Evolutionary conservation across 441 rosid species (phyloP).

Genomic region (Daphne laureola): DNA sequence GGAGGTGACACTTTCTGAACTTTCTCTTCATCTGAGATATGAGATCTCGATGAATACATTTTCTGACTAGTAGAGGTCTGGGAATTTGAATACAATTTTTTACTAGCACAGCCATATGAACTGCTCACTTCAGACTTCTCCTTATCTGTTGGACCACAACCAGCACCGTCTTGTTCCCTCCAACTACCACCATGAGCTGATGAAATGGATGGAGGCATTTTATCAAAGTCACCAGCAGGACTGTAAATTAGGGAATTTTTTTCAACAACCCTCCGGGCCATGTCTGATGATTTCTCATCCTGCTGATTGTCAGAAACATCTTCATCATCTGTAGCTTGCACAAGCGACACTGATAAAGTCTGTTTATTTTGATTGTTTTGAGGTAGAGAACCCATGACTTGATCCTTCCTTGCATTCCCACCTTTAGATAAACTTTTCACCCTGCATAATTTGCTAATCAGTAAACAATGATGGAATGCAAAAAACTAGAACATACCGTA

Average conservation of each 20-base stretch:
- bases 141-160: conserved; percentile 45
- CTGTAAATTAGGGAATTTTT: conserved; percentile 43
- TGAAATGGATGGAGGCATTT: conserved; percentile 35
- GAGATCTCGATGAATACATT: conserved; percentile 32
- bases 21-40: conserved; percentile 58
- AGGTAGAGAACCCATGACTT: conserved; percentile 35
- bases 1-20: conserved; percentile 82
- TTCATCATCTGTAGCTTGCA: conserved; percentile 33
- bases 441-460: conserved; percentile 36
- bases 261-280: conserved; percentile 45
- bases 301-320: conserved; percentile 46
- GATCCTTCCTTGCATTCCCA: conserved; percentile 83
- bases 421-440: conserved; percentile 95
- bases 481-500: conserved; percentile 10
- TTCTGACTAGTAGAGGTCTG: conserved; percentile 49
- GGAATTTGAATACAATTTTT: conserved; percentile 36
- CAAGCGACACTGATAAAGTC: conserved; percentile 33
- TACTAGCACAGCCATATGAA: conserved; percentile 43
- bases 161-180: conserved; percentile 50
- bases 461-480: conserved; percentile 4
- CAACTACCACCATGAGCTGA: conserved; percentile 37
- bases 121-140: conserved; percentile 46
- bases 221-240: conserved; percentile 38
- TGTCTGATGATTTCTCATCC: conserved; percentile 50
- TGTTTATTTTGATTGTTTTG: conserved; percentile 38